Evolutionary conservation across 148 eudicot genomes (phyloP), one percentile per base, ranked within the genome.

Genomic region (Silene uniflora): DNA sequence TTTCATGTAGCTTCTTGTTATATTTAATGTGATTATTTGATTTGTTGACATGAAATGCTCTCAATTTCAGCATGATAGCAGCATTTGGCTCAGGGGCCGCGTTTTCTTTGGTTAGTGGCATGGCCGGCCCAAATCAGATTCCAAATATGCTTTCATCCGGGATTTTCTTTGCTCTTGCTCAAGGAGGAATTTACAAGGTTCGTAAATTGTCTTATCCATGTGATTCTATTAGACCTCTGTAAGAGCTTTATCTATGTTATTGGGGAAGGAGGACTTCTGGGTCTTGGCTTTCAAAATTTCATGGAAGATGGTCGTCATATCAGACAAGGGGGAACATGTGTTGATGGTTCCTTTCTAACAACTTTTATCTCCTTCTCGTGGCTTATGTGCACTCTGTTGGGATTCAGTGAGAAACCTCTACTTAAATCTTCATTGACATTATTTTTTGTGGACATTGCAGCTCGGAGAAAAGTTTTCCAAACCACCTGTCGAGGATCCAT

Each of bases 51-150:
- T 22, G 42, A 21, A 17, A 25, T 69, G 35, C 74, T 17, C 75
- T 7, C 0, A 59, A 64, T 67, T 86, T 86, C 89, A 94, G 98
- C 78, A 94, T 94, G 98, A 89, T 84, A 58, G 96, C 97, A 61
- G 98, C 97, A 75, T 94, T 94, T 84, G 97, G 98, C 52, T 94
- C 97, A 59, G 98, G 97, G 80, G 92, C 96, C 21, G 74, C 83
- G 86, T 94, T 91, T 85, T 84, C 98, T 32, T 79, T 94, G 84
- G 97, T 94, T 60, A 94, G 97, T 82, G 98, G 98, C 63, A 84
- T 89, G 91, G 97, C 91, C 62, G 96, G 98, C 59, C 96, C 98
- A n/a, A 92, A 92, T 82, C 89, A 25, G 62, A 84, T 86, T 24
- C 77, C 81, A 8, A 94, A 87, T 85, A 90, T 83, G 39, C 32